phyloP scores from a whole-genome alignment of 2,329 filamentous ascomycete genomes.

The Bretziella fagacearum region DNA sequence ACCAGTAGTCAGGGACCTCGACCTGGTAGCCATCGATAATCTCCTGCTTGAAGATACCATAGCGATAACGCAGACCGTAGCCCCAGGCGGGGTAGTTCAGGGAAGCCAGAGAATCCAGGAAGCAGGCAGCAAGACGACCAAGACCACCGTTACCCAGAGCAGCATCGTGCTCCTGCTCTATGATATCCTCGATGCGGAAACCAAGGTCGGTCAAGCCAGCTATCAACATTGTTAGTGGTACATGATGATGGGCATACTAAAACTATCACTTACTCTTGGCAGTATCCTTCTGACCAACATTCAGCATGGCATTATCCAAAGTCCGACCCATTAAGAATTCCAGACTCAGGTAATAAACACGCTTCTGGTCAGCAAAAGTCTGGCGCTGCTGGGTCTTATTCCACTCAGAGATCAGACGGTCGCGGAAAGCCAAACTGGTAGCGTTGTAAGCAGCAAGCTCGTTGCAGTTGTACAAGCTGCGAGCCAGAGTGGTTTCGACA shows the following conservation, averaged over 20 bases:
- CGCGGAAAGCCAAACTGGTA: constrained; percentile 78
- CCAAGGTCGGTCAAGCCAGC: constrained; percentile 77
- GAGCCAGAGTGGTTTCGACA: constrained; percentile 88
- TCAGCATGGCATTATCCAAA: constrained; percentile 96
- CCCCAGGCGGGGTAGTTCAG: constrained; percentile 96
- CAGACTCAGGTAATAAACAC: constrained; percentile 91
- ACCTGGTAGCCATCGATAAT: constrained; percentile 97
- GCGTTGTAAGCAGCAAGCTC: constrained; percentile 85
- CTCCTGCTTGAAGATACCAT: constrained; percentile 98
- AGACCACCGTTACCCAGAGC: constrained; percentile 92
- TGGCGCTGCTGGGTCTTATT: constrained; percentile 96
- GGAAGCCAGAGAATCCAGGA: constrained; percentile 87
- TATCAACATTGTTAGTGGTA: constrained; percentile 23
- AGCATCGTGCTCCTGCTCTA: constrained; percentile 87
- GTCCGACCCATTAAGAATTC: constrained; percentile 97
- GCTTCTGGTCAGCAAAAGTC: constrained; percentile 77
- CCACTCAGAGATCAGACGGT: constrained; percentile 87
- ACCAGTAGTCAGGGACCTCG: constrained; percentile 96
- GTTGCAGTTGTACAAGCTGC: constrained; percentile 96
- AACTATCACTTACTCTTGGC: constrained; percentile 48
- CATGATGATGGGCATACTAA: constrained; percentile 15
- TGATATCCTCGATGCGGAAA: constrained; percentile 92
- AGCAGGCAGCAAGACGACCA: constrained; percentile 85
- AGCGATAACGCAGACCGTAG: constrained; percentile 87
- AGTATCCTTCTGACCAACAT: constrained; percentile 71